A percentile compares a stretch with the other conserved stretches of the same genome.
Evolutionary conservation across 768 basidiomycete genomes (phyloP).

Genomic region (Gyrodon lividus): DNA sequence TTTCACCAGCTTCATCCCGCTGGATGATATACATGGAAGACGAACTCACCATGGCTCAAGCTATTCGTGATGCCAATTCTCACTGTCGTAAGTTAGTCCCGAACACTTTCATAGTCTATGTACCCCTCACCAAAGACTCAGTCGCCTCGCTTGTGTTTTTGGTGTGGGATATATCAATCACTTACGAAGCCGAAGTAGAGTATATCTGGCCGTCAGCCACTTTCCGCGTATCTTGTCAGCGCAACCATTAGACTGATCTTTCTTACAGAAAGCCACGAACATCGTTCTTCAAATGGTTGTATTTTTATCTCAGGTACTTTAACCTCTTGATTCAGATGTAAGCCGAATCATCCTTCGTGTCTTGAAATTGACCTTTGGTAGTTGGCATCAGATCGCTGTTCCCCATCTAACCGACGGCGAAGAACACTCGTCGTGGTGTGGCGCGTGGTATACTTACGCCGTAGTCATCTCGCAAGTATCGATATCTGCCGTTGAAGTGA

Average conservation of each 20-base stretch:
- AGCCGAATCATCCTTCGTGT: not conserved
- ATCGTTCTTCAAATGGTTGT: conserved; percentile 22
- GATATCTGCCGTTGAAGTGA: conserved; percentile 18
- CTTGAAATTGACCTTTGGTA: not conserved
- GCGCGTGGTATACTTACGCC: conserved; percentile 20
- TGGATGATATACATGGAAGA: not conserved
- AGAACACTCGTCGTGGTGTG: conserved; percentile 10
- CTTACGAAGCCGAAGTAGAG: conserved; percentile 24
- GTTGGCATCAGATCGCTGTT: conserved; percentile 8
- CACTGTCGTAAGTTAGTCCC: not conserved
- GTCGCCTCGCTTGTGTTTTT: conserved; percentile 28
- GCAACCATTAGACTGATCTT: not conserved
- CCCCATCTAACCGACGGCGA: conserved; percentile 8
- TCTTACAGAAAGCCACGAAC: conserved; percentile 14
- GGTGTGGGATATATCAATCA: conserved; percentile 29
- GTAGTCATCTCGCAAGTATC: conserved; percentile 16
- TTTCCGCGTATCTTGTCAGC: not conserved
- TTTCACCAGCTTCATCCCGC: not conserved
- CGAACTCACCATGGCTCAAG: not conserved
- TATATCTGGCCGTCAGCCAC: conserved; percentile 33
- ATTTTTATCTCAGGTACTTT: conserved; percentile 7
- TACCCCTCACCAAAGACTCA: not conserved
- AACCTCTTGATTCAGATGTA: conserved; percentile 5
- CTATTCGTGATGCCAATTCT: not conserved
- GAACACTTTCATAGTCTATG: not conserved